phyloP scores from a whole-genome alignment of 768 basidiomycete genomes.

The Hemileccinum impolitum region DNA sequence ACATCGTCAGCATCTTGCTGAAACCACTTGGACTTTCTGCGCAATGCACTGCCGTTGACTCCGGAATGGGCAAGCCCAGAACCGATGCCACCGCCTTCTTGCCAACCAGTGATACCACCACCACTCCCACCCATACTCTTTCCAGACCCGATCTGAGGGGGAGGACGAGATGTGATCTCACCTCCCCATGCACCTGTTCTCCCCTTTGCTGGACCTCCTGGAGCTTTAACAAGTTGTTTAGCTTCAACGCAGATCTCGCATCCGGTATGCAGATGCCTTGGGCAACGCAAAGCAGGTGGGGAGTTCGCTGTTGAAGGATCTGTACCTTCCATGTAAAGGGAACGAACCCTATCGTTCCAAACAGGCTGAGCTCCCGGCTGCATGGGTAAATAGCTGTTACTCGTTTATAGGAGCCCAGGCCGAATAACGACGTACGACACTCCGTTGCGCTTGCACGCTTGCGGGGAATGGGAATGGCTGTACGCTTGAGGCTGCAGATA shows the following conservation, averaged over 20 bases:
- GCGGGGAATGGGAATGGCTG: slow-evolving; percentile 6
- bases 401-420: neutral
- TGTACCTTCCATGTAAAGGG: slow-evolving; percentile 58
- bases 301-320: slow-evolving; percentile 61
- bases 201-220: slow-evolving; percentile 23
- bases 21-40: slow-evolving; percentile 41
- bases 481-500: slow-evolving; percentile 19
- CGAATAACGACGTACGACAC: slow-evolving; percentile 10
- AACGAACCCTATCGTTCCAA: slow-evolving; percentile 40
- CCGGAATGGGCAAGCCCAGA: slow-evolving; percentile 62
- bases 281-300: slow-evolving; percentile 62
- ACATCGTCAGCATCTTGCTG: slow-evolving; percentile 19
- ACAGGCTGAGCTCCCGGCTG: slow-evolving; percentile 19
- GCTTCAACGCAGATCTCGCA: slow-evolving; percentile 79
- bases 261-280: slow-evolving; percentile 67
- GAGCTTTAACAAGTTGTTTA: slow-evolving; percentile 32
- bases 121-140: slow-evolving; percentile 30
- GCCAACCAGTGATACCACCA: slow-evolving; percentile 67
- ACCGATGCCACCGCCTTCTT: slow-evolving; percentile 71
- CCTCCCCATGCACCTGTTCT: slow-evolving; percentile 27
- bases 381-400: neutral
- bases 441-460: slow-evolving; percentile 7
- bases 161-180: slow-evolving; percentile 20
- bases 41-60: slow-evolving; percentile 53
- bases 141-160: slow-evolving; percentile 16